phyloP scores from a whole-genome alignment of 164 flowering plant genomes.

The Macadamia tetraphylla region DNA sequence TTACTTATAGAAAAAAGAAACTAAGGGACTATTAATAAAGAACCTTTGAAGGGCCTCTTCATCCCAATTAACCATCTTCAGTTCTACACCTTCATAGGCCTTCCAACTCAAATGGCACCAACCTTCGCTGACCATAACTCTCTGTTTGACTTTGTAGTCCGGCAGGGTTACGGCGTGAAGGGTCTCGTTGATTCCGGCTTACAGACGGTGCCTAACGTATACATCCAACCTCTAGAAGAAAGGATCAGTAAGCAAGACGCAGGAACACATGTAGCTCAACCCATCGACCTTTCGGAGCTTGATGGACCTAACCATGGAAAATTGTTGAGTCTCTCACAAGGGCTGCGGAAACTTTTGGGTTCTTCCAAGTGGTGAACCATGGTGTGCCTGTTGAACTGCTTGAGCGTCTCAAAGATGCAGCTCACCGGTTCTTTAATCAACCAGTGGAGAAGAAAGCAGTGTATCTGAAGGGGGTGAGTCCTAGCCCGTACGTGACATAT shows the following conservation, averaged over 20 bases:
- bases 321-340: slow-evolving; percentile 16
- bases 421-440: too few relatives aligned
- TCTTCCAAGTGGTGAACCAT: too few relatives aligned
- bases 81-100: too few relatives aligned
- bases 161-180: slow-evolving; percentile 38
- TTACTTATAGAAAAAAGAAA: too few relatives aligned
- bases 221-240: slow-evolving; percentile 30
- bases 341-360: slow-evolving; percentile 24
- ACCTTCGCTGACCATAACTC: slow-evolving; percentile 7
- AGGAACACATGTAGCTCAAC: neutral
- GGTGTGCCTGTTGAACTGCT: too few relatives aligned
- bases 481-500: neutral
- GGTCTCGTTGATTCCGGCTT: slow-evolving; percentile 36
- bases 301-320: slow-evolving; percentile 26
- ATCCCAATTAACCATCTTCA: too few relatives aligned
- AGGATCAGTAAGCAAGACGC: slow-evolving; percentile 21
- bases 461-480: slow-evolving; percentile 6
- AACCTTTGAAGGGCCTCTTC: too few relatives aligned
- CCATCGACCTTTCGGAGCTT: slow-evolving; percentile 34
- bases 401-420: too few relatives aligned
- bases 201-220: slow-evolving; percentile 24
- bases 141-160: slow-evolving; percentile 33
- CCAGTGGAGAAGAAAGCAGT: slow-evolving; percentile 19
- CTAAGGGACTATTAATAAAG: too few relatives aligned
- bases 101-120: slow-evolving; percentile 15